Conservation (phyloP, 139 green algal genomes). For the Chlamydomonas schloesseri region DNA sequence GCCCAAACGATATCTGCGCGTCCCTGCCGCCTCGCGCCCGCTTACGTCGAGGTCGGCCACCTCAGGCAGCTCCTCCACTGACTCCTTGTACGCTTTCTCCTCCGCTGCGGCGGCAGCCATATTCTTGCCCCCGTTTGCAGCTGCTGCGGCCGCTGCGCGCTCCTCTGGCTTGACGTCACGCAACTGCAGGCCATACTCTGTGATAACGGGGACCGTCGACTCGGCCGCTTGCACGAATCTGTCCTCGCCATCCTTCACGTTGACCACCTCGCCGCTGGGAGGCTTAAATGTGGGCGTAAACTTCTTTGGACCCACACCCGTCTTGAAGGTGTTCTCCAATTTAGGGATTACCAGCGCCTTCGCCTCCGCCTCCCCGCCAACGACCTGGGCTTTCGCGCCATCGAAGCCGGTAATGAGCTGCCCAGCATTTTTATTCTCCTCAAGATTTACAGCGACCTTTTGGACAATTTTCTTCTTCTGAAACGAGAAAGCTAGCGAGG, state of each 20-base stretch:
- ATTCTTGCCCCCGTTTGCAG: neutral
- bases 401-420: slow-evolving; percentile 64
- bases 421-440: slow-evolving; percentile 26
- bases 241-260: slow-evolving; percentile 47
- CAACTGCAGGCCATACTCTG: slow-evolving; percentile 57
- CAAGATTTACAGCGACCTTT: slow-evolving; percentile 51
- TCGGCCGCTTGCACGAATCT: slow-evolving; percentile 49
- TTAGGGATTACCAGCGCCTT: slow-evolving; percentile 61
- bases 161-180: neutral
- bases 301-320: slow-evolving; percentile 58
- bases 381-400: slow-evolving; percentile 30
- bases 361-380: slow-evolving; percentile 14
- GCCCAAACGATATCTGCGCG: no score
- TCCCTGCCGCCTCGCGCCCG: no score
- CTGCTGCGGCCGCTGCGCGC: slow-evolving; percentile 1
- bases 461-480: slow-evolving; percentile 32
- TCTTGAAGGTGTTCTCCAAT: slow-evolving; percentile 69
- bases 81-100: slow-evolving; percentile 22
- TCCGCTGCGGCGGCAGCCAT: neutral
- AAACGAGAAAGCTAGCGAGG: slow-evolving; percentile 34
- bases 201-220: slow-evolving; percentile 41
- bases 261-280: slow-evolving; percentile 36
- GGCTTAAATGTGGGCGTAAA: slow-evolving; percentile 66
- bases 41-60: slow-evolving; percentile 45
- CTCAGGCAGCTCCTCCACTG: slow-evolving; percentile 59